These are phyloP conservation scores for Sporothrix brunneoviolacea DNA, from an alignment of 2,329 filamentous ascomycete genomes.

Conservation along the genomic window DNA sequence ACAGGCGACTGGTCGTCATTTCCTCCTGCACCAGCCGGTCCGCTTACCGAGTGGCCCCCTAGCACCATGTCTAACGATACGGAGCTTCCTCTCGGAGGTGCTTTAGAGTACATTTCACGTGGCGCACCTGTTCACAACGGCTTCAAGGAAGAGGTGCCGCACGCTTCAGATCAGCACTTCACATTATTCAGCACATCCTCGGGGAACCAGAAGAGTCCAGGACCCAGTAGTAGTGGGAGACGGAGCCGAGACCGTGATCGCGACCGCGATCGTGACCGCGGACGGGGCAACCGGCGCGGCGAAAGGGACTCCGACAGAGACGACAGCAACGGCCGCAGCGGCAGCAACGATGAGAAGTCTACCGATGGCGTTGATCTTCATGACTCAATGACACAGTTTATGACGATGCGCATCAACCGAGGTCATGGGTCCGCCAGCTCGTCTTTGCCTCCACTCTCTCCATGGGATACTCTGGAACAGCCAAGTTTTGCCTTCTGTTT, in stretches of 20 bases:
- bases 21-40: conserved; percentile 26
- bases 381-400: conserved; percentile 52
- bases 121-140: conserved; percentile 53
- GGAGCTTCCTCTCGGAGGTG: conserved; percentile 46
- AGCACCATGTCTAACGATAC: conserved; percentile 41
- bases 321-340: conserved; percentile 28
- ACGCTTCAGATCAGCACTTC: conserved; percentile 50
- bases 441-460: conserved; percentile 36
- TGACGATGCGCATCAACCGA: conserved; percentile 43
- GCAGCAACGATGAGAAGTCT: conserved; percentile 25
- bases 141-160: conserved; percentile 46
- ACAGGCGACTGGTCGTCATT: conserved; percentile 28
- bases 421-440: conserved; percentile 20
- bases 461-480: conserved; percentile 68
- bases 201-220: conserved; percentile 31
- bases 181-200: conserved; percentile 44
- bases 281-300: neutral
- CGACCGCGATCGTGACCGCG: conserved; percentile 1
- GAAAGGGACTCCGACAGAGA: conserved; percentile 22
- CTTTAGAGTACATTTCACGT: conserved; percentile 50
- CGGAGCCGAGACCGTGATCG: conserved; percentile 9
- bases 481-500: conserved; percentile 64
- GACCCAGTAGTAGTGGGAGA: neutral
- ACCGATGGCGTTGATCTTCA: conserved; percentile 44
- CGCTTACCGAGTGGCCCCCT: conserved; percentile 52